phyloP scores from a whole-genome alignment of 2,329 filamentous ascomycete genomes.

The Aureobasidium sp. region DNA sequence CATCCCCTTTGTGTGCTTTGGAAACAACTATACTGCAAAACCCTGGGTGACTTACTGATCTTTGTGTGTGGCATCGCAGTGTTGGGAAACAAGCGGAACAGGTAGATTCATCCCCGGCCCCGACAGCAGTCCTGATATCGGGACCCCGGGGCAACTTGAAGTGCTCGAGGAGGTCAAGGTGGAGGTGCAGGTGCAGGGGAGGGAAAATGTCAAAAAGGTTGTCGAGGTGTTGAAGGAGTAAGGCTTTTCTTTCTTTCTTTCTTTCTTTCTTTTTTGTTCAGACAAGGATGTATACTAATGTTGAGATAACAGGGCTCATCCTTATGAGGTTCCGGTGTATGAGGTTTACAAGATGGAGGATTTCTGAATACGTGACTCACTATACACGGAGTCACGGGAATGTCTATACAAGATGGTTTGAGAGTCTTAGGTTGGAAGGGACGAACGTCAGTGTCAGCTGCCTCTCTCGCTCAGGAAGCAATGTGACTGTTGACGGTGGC shows the following conservation, averaged over 20 bases:
- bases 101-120: constrained; percentile 59
- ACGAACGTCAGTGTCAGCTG: too few species aligned
- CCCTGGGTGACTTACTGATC: too few species aligned
- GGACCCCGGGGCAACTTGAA: constrained; percentile 48
- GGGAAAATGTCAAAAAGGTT: constrained; percentile 46
- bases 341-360: constrained; percentile 40
- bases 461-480: too few species aligned
- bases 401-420: too few species aligned
- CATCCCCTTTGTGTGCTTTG: too few species aligned
- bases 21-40: too few species aligned
- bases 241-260: constrained; percentile 25
- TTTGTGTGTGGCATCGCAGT: constrained; percentile 13
- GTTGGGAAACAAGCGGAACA: constrained; percentile 40
- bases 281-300: background rate
- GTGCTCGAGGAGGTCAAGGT: constrained; percentile 51
- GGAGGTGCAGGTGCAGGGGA: constrained; percentile 54
- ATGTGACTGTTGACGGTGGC: too few species aligned
- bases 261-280: background rate
- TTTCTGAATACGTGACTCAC: constrained; percentile 26
- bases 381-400: too few species aligned
- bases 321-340: constrained; percentile 38
- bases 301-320: constrained; percentile 30
- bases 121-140: constrained; percentile 55
- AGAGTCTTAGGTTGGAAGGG: too few species aligned
- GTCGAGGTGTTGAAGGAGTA: constrained; percentile 58